A percentile compares a stretch with the other conserved stretches of the same genome.
These are phyloP conservation scores for Phaseolus lunatus DNA, from an alignment of 306 rosid genomes.

Conservation along the genomic window DNA sequence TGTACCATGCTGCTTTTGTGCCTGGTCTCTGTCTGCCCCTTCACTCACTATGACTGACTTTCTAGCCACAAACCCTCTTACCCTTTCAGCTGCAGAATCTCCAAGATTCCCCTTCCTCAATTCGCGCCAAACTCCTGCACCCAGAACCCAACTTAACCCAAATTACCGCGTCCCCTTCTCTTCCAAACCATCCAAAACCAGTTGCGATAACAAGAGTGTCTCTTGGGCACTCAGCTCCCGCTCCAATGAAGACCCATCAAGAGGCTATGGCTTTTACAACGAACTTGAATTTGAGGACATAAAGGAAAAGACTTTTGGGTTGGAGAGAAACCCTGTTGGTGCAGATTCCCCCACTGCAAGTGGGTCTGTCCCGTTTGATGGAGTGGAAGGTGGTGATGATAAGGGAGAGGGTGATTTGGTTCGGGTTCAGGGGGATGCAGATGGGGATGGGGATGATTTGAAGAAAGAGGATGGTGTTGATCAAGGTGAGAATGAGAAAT, in stretches of 20 bases:
- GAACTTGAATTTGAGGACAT: constrained; percentile 64
- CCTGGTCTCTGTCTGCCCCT: background rate
- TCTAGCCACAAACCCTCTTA: constrained; percentile 47
- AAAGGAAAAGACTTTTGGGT: constrained; percentile 39
- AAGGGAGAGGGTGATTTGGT: constrained; percentile 52
- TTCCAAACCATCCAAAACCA: constrained; percentile 42
- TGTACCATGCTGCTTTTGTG: constrained; percentile 1
- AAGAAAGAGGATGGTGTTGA: constrained; percentile 53
- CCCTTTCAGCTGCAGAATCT: constrained; percentile 52
- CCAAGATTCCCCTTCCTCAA: constrained; percentile 40
- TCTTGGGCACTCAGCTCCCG: constrained; percentile 38
- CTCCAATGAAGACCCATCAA: constrained; percentile 40
- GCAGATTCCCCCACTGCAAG: constrained; percentile 26
- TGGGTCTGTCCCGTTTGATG: constrained; percentile 42
- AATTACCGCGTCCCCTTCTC: constrained; percentile 11
- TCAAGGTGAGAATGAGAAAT: constrained; percentile 45
- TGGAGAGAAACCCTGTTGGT: constrained; percentile 40
- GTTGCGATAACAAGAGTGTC: background rate
- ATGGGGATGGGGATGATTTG: constrained; percentile 19
- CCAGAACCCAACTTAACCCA: constrained; percentile 30
- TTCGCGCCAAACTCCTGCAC: background rate
- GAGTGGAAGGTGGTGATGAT: constrained; percentile 36
- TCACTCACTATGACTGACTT: constrained; percentile 48
- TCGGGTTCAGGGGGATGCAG: constrained; percentile 43
- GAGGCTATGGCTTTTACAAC: constrained; percentile 38